Base-by-base conservation (phyloP, 192 early-diverging fungal genomes). In the Coemansia sp. region DNA sequence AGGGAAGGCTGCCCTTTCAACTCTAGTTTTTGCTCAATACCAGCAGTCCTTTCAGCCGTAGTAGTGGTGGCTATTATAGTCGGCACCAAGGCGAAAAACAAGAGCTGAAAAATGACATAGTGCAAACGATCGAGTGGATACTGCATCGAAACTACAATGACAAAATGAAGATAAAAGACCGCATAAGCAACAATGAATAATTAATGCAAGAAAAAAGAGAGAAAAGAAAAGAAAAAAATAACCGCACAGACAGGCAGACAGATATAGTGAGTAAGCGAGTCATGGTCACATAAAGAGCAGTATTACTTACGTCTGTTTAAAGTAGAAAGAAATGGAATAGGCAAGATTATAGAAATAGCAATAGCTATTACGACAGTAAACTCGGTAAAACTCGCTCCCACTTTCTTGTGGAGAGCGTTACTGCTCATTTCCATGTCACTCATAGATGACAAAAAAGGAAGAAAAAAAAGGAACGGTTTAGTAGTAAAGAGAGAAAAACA, bases 41-140 rank as follows among this genome's bases (percentile, higher is more conserved):
- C 16, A 18, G 16, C 22, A 20, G 57, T 34, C 15, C 34, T 34
- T 10, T 31, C 7, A 5, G 4, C 29, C 12, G 27, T 15, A 7
- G 53, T 31, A 15, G 57, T n/a, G 16, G 31, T 13, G 29, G 29
- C 46, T 20, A 60, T 29, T 33, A 63, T n/a, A 10, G 62, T 40
- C 8, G 70, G 78, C 40, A 74, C 38, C 66, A 74, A 16, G 15
- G 66, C 43, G 15, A 72, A 41, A 38, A 80, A 66, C 53, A 84
- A 53, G 18, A 79, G 62, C 71, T 84, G 82, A 62, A 84, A 74
- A 40, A 84, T 70, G 20, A 63, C 62, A 49, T 79, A 80, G 49
- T 84, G 82, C 39, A 84, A 68, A 31, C 71, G 71, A 66, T 84
- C 82, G 34, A 84, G 71, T 49, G 82, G 70, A 44, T 79, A 80